Conservation (phyloP, 805 yeast genomes). For the Saccharomycopsis vini region DNA sequence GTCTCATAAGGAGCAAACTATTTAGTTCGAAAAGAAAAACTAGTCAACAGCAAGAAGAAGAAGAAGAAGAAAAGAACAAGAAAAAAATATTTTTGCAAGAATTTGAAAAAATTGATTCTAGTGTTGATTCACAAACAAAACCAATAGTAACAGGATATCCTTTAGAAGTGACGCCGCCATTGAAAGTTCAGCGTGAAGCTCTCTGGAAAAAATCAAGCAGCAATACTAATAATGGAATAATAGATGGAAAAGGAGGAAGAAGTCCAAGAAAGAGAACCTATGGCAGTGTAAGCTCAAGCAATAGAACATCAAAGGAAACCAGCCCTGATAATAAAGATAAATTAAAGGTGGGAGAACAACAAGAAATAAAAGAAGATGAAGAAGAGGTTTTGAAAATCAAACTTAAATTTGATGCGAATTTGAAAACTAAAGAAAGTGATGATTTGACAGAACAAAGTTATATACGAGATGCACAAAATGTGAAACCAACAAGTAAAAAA, state of each 20-base stretch:
- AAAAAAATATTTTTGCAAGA: neutral
- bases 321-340: neutral
- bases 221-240: neutral
- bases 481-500: neutral
- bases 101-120: neutral
- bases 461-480: neutral
- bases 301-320: neutral
- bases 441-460: neutral
- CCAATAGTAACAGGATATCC: constrained; percentile 16
- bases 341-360: neutral
- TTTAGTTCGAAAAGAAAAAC: neutral
- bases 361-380: neutral
- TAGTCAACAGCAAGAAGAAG: neutral
- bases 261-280: no score
- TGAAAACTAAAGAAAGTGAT: neutral
- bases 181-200: constrained; percentile 10
- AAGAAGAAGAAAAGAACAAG: neutral
- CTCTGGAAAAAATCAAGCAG: constrained; percentile 4
- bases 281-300: neutral
- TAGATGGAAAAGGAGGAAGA: neutral
- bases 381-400: neutral
- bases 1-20: neutral
- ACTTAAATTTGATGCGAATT: neutral
- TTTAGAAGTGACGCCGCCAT: constrained; percentile 14
- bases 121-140: constrained; percentile 1